Base-by-base conservation (phyloP, 495 filamentous ascomycete genomes). In the Xylaria castorea region DNA sequence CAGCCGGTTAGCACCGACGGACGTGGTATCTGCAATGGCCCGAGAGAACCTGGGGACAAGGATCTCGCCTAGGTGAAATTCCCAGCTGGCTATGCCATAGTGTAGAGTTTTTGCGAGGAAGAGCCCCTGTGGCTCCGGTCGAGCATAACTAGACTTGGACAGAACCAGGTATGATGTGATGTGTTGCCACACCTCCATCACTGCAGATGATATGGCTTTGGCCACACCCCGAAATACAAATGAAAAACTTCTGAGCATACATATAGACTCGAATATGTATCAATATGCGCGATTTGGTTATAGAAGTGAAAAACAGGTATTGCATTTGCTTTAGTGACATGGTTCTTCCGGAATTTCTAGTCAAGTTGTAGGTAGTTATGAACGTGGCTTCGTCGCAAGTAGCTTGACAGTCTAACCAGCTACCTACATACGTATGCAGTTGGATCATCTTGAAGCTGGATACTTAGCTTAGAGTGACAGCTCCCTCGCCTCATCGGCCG, bases 191-290 rank as follows among this genome's bases (percentile, higher is more conserved):
- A 66, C 70, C 34, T 72, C 50, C 51, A 61, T 67, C 63, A 25
- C 57, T 66, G 61, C 53, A 67, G 70, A 72, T 71, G 40, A 67
- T 72, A 61, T 34, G 51, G 62, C 63, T 66, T 72, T 51, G 63
- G 60, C 36, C 53, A 72, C 70, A 20, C 70, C 63, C 50, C 27
- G 30, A 67, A 71, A 66, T 60, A 50, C 38, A 71, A 67, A 71
- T 46, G 36, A 71, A 72, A 71, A 72, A 72, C 50, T 67, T 72
- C 62, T 60, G 50, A 72, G 63, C 51, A 66, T 72, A 60, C 42
- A 48, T 20, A 32, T 8, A 53, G 12, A 58, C n/a, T 32, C 40
- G 38, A 7, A 38, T 14, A 46, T 46, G 22, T 25, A 32, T 25
- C 16, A 25, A 32, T n/a, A 46, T 57, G 46, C 46, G 46, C 34